Evolutionary conservation across 768 basidiomycete species (phyloP), one percentile per base, ranked within the genome.

Genomic region (Rhodosporidiobolus sp.): DNA sequence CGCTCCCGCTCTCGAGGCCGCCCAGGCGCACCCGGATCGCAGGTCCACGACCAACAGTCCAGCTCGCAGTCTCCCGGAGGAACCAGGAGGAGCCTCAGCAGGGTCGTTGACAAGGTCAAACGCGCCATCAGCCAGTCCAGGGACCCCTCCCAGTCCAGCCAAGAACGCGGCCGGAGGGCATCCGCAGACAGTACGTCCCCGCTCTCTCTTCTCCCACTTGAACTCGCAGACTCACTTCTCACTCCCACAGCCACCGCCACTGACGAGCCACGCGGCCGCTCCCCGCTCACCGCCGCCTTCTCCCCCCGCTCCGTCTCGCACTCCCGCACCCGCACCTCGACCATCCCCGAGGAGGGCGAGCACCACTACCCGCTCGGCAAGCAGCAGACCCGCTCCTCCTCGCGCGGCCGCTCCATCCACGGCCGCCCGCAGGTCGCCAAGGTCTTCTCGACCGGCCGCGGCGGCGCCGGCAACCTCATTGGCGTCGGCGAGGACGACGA

Each of bases 391-490:
- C 61, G 71, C n/a, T 58, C 54, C 4, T 34, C 71, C 2, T 72
- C 71, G 3, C 65, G 71, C 49, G 71, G 71, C 7, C 61, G 71
- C 12, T 32, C 69, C 8, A 22, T 61, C 30, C 10, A 50, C 11
- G 14, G 32, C 5, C 17, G 38, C n/a, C 32, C 50, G 1, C 50
- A 49, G 11, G 22, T 35, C 32, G 71, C 56, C 48, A 72, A 72
- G 57, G 48, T 72, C 49, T 56, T 68, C 26, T 67, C 61, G 52
- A 67, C 71, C 20, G 71, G 71, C 1, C 65, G 71, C 1, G 71
- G 71, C 50, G 71, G 71, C 43, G 71, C 71, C 0, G 71, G 71
- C 19, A 72, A 72, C 53, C 45, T 72, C 4, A 56, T 72, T n/a
- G 59, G 65, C 20, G 24, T 67, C 56, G 49, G 30, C 32, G n/a